phyloP scores from a whole-genome alignment of 176 grass and related monocot genomes.

The Cocos nucifera region DNA sequence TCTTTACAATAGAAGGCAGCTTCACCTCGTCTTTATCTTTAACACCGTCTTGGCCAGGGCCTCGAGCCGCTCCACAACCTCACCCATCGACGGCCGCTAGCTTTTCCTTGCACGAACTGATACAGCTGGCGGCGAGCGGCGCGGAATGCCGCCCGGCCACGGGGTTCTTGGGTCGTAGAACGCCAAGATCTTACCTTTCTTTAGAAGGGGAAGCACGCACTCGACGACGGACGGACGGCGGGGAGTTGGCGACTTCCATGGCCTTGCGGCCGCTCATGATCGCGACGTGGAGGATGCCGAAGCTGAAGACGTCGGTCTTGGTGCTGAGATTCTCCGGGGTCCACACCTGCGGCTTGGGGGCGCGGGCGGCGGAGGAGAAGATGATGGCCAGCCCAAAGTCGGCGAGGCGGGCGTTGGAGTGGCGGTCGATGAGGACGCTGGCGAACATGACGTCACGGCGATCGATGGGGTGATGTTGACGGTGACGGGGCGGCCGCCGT shows the following conservation, averaged over 20 bases:
- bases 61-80: constrained; percentile 51
- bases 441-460: constrained; percentile 67
- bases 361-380: constrained; percentile 20
- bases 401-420: constrained; percentile 67
- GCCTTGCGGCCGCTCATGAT: constrained; percentile 93
- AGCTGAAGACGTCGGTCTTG: constrained; percentile 98
- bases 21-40: constrained; percentile 26
- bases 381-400: constrained; percentile 80
- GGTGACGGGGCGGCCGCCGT: no score
- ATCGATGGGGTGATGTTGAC: constrained; percentile 55
- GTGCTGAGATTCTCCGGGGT: constrained; percentile 91
- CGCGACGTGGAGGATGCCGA: constrained; percentile 91
- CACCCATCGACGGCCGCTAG: constrained; percentile 70
- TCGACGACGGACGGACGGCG: no score
- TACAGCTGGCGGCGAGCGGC: constrained; percentile 61
- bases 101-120: constrained; percentile 60
- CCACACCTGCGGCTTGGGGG: constrained; percentile 13
- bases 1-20: constrained; percentile 17
- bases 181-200: constrained; percentile 57
- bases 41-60: constrained; percentile 34
- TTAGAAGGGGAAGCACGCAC: constrained; percentile 47
- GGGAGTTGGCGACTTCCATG: constrained; percentile 23
- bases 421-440: constrained; percentile 42
- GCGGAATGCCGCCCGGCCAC: constrained; percentile 46
- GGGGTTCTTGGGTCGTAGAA: constrained; percentile 75